These are phyloP conservation scores for Capsella bursapastoris DNA, from an alignment of 345 rosid genomes.

Conservation along the genomic window DNA sequence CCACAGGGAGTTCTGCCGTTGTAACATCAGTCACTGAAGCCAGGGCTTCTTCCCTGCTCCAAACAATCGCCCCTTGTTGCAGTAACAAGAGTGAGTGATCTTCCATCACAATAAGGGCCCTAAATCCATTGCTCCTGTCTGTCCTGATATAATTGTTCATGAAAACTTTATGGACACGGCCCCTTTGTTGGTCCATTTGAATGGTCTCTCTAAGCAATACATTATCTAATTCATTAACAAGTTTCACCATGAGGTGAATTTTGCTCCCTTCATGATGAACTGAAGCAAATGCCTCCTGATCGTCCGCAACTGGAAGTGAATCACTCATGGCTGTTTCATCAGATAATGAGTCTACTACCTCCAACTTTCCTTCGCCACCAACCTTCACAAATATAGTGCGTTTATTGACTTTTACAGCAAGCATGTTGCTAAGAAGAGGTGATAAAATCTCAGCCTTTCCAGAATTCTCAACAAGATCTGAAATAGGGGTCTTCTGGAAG, in stretches of 20 bases:
- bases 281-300: conserved; percentile 69
- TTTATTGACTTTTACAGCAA: conserved; percentile 58
- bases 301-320: conserved; percentile 69
- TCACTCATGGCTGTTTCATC: conserved; percentile 75
- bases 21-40: conserved; percentile 89
- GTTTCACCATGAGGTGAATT: conserved; percentile 78
- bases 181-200: conserved; percentile 71
- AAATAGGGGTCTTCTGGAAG: conserved; percentile 59
- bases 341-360: conserved; percentile 63
- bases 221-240: conserved; percentile 63
- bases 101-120: conserved; percentile 98
- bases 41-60: conserved; percentile 96
- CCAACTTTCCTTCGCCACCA: conserved; percentile 63
- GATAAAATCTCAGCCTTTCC: conserved; percentile 66
- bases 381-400: conserved; percentile 57
- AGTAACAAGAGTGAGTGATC: conserved; percentile 91
- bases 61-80: conserved; percentile 93
- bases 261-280: conserved; percentile 64
- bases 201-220: conserved; percentile 76
- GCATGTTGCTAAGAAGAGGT: conserved; percentile 58
- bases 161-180: conserved; percentile 84
- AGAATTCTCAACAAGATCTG: conserved; percentile 58
- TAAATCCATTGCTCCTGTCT: conserved; percentile 92
- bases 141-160: conserved; percentile 87
- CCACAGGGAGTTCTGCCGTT: conserved; percentile 88